These are phyloP conservation scores for Colletotrichum horii DNA, from an alignment of 2,329 filamentous ascomycete genomes.

Conservation along the genomic window DNA sequence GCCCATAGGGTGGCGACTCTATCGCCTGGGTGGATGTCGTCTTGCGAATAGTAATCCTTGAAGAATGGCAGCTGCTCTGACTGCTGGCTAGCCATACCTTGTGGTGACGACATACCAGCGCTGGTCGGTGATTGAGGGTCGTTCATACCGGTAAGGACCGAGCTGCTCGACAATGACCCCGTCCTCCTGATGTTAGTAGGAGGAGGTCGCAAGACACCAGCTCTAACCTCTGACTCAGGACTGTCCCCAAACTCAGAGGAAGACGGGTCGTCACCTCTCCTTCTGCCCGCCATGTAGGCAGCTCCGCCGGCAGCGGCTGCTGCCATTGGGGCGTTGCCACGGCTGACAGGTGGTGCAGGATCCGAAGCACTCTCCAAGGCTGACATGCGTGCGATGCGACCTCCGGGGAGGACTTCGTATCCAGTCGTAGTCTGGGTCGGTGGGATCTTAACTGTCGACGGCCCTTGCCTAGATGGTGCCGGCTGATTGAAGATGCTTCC, in stretches of 20 bases:
- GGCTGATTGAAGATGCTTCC: slow-evolving; percentile 90
- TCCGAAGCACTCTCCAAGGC: slow-evolving; percentile 81
- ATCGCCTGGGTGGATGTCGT: slow-evolving; percentile 92
- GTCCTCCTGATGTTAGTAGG: slow-evolving; percentile 70
- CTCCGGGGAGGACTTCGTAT: slow-evolving; percentile 81
- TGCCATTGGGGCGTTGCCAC: slow-evolving; percentile 25
- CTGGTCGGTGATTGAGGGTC: slow-evolving; percentile 77
- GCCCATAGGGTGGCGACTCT: slow-evolving; percentile 94
- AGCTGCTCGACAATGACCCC: slow-evolving; percentile 89
- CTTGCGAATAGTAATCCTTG: slow-evolving; percentile 98
- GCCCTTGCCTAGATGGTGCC: slow-evolving; percentile 67
- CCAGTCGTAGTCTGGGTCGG: slow-evolving; percentile 43
- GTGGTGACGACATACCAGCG: slow-evolving; percentile 81
- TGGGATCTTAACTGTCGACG: slow-evolving; percentile 43
- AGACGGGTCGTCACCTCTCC: slow-evolving; percentile 61
- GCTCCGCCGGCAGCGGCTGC: slow-evolving; percentile 50
- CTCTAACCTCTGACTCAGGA: slow-evolving; percentile 69
- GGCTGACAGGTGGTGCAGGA: slow-evolving; percentile 50
- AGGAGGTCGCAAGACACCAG: slow-evolving; percentile 60
- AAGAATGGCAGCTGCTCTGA: slow-evolving; percentile 96
- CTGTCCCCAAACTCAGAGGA: slow-evolving; percentile 76
- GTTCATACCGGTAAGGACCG: slow-evolving; percentile 69
- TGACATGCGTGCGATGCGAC: slow-evolving; percentile 93
- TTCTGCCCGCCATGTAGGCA: slow-evolving; percentile 51
- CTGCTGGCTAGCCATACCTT: slow-evolving; percentile 83